phyloP scores from a whole-genome alignment of 495 filamentous ascomycete genomes.

The Chaetomium tenue region DNA sequence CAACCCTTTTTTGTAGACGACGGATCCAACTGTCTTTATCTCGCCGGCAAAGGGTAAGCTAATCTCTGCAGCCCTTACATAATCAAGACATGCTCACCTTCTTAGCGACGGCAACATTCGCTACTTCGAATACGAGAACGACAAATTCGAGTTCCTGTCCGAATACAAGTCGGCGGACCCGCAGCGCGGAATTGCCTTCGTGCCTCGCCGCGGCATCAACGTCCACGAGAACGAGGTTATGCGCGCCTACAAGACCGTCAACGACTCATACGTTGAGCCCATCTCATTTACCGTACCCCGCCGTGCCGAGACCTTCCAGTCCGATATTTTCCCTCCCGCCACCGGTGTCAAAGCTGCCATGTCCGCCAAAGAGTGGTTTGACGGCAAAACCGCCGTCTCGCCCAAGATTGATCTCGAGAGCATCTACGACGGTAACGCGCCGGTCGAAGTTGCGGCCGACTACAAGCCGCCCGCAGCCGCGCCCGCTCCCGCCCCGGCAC shows the following conservation, averaged over 20 bases:
- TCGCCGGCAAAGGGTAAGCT: constrained; percentile 91
- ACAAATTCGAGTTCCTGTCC: constrained; percentile 93
- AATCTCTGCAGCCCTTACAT: neutral
- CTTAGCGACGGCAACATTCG: constrained; percentile 93
- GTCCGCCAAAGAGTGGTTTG: constrained; percentile 77
- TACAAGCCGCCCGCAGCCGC: constrained; percentile 59
- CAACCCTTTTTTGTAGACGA: constrained; percentile 56
- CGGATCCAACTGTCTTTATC: constrained; percentile 84
- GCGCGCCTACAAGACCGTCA: constrained; percentile 94
- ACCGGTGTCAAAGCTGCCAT: constrained; percentile 74
- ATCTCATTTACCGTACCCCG: constrained; percentile 97
- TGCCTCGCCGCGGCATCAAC: constrained; percentile 93
- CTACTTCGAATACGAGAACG: constrained; percentile 95
- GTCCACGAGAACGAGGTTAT: constrained; percentile 96
- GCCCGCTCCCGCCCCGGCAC: constrained; percentile 47
- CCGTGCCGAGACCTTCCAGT: constrained; percentile 94
- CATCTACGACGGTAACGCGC: constrained; percentile 78
- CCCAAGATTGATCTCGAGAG: constrained; percentile 91
- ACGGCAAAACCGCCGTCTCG: constrained; percentile 76
- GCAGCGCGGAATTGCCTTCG: constrained; percentile 89
- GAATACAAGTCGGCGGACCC: constrained; percentile 95
- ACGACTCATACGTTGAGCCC: constrained; percentile 90
- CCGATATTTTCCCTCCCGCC: constrained; percentile 90
- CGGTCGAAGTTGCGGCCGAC: constrained; percentile 69
- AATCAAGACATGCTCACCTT: constrained; percentile 1